A percentile compares a stretch with the other conserved stretches of the same genome.
Evolutionary conservation across 108 stramenopile genomes (phyloP).

Genomic region (Skeletonema costatum): DNA sequence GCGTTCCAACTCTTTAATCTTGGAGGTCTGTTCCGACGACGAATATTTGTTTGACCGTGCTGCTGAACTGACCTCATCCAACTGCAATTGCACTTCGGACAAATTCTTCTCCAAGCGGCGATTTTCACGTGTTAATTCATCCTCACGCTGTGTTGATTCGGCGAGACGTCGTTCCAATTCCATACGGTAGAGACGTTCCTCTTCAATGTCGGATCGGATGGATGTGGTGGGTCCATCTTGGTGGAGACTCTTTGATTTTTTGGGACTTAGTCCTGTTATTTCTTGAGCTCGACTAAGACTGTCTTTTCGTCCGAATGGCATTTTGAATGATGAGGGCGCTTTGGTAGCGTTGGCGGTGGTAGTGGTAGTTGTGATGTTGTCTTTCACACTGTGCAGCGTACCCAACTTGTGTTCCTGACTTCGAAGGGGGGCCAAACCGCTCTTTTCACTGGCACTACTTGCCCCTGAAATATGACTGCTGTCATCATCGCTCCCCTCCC

Average conservation of each 20-base stretch:
- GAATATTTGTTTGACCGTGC: constrained; percentile 33
- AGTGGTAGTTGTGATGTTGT: neutral
- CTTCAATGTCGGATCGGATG: constrained; percentile 28
- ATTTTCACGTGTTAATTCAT: constrained; percentile 34
- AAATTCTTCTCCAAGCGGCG: constrained; percentile 23
- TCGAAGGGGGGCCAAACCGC: neutral
- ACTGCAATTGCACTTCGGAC: constrained; percentile 18
- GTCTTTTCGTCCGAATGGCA: constrained; percentile 2
- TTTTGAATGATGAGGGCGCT: neutral
- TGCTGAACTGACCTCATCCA: constrained; percentile 33
- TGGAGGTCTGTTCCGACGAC: constrained; percentile 29
- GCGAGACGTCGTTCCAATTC: constrained; percentile 33
- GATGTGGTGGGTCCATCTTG: constrained; percentile 5
- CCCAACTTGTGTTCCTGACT: constrained; percentile 5
- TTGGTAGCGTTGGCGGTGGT: neutral
- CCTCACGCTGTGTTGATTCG: constrained; percentile 29
- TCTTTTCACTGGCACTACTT: constrained; percentile 33
- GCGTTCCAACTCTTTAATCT: constrained; percentile 35
- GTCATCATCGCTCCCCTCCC: constrained; percentile 4
- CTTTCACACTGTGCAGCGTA: constrained; percentile 1
- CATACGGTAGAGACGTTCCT: constrained; percentile 20
- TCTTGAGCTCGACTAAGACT: constrained; percentile 29
- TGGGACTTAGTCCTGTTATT: constrained; percentile 6
- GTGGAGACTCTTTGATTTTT: constrained; percentile 5
- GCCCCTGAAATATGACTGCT: constrained; percentile 38